Conservation (phyloP, 2,329 filamentous ascomycete genomes). For the Talaromyces sp. region DNA sequence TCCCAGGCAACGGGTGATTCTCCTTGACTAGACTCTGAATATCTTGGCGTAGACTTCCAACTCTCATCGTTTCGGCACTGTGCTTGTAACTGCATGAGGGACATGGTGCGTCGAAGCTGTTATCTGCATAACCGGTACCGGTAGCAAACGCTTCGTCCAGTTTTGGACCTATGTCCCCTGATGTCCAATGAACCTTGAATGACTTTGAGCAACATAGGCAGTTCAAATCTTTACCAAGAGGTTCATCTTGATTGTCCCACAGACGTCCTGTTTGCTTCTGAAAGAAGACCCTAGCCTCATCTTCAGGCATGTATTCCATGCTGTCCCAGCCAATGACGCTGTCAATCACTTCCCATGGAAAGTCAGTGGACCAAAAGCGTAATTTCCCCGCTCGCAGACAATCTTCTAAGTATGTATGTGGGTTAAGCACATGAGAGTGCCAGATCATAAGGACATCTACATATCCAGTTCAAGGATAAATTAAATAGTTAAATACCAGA, state of each 20-base stretch:
- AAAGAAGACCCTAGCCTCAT: conserved; percentile 46
- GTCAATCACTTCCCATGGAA: conserved; percentile 63
- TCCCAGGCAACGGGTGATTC: conserved; percentile 60
- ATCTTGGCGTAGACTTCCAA: conserved; percentile 58
- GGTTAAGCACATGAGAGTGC: conserved; percentile 76
- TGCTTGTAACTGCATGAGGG: conserved; percentile 46
- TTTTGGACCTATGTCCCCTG: conserved; percentile 21
- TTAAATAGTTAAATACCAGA: no score
- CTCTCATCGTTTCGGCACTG: conserved; percentile 54
- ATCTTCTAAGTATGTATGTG: conserved; percentile 68
- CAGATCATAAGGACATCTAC: conserved; percentile 72
- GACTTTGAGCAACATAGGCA: conserved; percentile 52
- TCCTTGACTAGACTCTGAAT: conserved; percentile 43
- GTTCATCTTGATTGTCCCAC: conserved; percentile 59
- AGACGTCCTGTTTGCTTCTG: conserved; percentile 41
- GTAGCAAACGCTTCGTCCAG: conserved; percentile 21
- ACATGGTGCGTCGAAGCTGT: conserved; percentile 49
- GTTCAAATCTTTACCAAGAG: conserved; percentile 41
- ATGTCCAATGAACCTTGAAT: conserved; percentile 56
- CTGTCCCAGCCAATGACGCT: conserved; percentile 51
- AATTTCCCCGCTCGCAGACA: conserved; percentile 56
- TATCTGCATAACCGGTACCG: conserved; percentile 31
- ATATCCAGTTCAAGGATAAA: no score
- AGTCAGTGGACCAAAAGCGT: conserved; percentile 55
- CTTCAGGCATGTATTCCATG: conserved; percentile 53